phyloP scores from a whole-genome alignment of 2,329 filamentous ascomycete genomes.

The Alternaria incomplexa region DNA sequence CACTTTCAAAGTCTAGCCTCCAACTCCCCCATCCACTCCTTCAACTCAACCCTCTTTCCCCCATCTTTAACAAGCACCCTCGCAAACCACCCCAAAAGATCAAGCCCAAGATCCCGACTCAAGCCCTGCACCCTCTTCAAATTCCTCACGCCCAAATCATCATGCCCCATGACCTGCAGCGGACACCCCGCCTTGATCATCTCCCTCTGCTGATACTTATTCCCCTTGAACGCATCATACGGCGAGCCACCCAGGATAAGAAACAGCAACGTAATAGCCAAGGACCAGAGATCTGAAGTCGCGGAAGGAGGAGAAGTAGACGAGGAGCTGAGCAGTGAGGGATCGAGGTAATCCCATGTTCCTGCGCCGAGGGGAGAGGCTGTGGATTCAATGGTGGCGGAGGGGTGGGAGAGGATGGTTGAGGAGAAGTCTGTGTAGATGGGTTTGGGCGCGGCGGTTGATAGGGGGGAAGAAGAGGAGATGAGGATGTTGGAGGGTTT shows the following conservation, averaged over 20 bases:
- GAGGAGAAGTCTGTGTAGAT: slow-evolving; percentile 55
- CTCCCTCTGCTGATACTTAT: slow-evolving; percentile 52
- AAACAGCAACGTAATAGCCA: slow-evolving; percentile 54
- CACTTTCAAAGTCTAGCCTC: background rate
- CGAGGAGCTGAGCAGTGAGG: slow-evolving; percentile 31
- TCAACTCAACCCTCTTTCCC: slow-evolving; percentile 40
- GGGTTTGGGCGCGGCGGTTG: slow-evolving; percentile 19
- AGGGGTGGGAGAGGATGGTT: slow-evolving; percentile 28
- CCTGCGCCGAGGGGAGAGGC: slow-evolving; percentile 49
- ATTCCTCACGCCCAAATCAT: slow-evolving; percentile 42
- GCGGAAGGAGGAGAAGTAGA: slow-evolving; percentile 37
- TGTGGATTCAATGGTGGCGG: slow-evolving; percentile 8
- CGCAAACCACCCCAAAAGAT: slow-evolving; percentile 46
- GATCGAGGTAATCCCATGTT: slow-evolving; percentile 57
- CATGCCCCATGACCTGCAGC: slow-evolving; percentile 47
- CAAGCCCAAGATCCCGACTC: slow-evolving; percentile 24
- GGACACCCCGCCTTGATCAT: slow-evolving; percentile 53
- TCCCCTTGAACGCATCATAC: slow-evolving; percentile 48
- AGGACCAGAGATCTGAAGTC: slow-evolving; percentile 52
- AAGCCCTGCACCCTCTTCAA: slow-evolving; percentile 40
- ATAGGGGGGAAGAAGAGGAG: slow-evolving; percentile 42
- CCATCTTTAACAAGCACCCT: slow-evolving; percentile 42
- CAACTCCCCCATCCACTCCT: slow-evolving; percentile 35
- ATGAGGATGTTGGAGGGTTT: slow-evolving; percentile 57
- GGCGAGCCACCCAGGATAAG: slow-evolving; percentile 52